Conservation (phyloP, 208 protist species). For the Leishmania tropica region DNA sequence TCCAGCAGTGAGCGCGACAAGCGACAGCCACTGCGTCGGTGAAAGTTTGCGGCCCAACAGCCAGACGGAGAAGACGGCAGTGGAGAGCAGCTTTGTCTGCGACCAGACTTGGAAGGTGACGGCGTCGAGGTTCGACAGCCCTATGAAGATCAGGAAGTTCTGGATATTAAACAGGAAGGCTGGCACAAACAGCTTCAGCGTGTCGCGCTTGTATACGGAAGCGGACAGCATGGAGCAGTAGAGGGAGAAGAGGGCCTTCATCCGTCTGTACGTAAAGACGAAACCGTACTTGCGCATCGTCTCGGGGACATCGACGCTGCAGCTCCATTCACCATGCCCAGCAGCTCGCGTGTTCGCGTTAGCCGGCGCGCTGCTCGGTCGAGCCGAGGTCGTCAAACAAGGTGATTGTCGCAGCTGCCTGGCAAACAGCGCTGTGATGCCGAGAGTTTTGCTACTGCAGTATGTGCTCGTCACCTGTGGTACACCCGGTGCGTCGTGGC, state of each 20-base stretch:
- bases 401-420: neutral
- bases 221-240: slow-evolving; percentile 37
- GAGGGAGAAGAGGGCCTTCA: neutral
- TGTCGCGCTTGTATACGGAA: slow-evolving; percentile 49
- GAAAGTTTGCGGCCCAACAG: slow-evolving; percentile 60
- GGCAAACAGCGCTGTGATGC: neutral
- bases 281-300: neutral
- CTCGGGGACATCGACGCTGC: neutral
- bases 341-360: neutral
- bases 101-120: slow-evolving; percentile 81
- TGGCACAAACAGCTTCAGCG: slow-evolving; percentile 60
- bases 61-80: slow-evolving; percentile 74
- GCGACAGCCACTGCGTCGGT: slow-evolving; percentile 66
- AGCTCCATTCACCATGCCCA: neutral
- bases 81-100: slow-evolving; percentile 74
- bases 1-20: slow-evolving; percentile 61
- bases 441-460: neutral
- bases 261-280: neutral
- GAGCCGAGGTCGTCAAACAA: neutral
- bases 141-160: slow-evolving; percentile 76
- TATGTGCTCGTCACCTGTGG: neutral
- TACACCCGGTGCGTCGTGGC: neutral
- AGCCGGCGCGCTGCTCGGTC: neutral
- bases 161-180: slow-evolving; percentile 77
- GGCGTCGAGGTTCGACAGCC: slow-evolving; percentile 71